Evolutionary conservation across 805 yeast genomes (phyloP).

Genomic region (Wickerhamomyces ciferrii): DNA sequence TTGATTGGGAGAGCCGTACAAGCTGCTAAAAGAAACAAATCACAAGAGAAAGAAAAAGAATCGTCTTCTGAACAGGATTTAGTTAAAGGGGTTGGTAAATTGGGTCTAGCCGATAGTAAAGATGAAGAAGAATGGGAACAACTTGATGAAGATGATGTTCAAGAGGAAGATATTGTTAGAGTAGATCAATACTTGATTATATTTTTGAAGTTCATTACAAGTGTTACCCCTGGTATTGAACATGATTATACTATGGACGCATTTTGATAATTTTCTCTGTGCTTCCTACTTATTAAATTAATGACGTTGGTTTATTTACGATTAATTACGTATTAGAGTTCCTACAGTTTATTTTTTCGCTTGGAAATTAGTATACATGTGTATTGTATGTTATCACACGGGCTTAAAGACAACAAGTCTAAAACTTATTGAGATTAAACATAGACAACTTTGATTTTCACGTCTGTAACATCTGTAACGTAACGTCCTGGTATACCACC

Average conservation of each 20-base stretch:
- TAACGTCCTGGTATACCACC: too few species aligned
- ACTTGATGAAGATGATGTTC: constrained; percentile 28
- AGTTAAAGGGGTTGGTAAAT: constrained; percentile 38
- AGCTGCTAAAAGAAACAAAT: constrained; percentile 32
- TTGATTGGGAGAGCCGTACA: constrained; percentile 67
- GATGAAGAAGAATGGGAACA: constrained; percentile 56
- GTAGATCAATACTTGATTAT: constrained; percentile 90
- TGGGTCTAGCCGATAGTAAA: constrained; percentile 38
- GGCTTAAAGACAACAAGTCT: too few species aligned
- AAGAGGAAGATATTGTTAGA: constrained; percentile 47
- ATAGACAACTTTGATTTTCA: too few species aligned
- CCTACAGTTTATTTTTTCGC: too few species aligned
- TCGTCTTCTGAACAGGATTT: constrained; percentile 18
- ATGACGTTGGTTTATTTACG: too few species aligned
- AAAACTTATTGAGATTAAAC: too few species aligned
- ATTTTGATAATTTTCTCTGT: constrained; percentile 29
- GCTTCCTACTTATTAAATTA: too few species aligned
- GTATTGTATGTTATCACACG: too few species aligned
- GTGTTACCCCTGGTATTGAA: constrained; percentile 97
- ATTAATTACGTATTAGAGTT: too few species aligned
- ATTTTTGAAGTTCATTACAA: constrained; percentile 88
- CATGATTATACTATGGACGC: constrained; percentile 99
- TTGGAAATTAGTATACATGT: too few species aligned
- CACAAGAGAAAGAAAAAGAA: constrained; percentile 9
- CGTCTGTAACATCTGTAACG: too few species aligned